Evolutionary conservation across 495 filamentous ascomycete species (phyloP).

Genomic region (Clavariopsis aquatica): DNA sequence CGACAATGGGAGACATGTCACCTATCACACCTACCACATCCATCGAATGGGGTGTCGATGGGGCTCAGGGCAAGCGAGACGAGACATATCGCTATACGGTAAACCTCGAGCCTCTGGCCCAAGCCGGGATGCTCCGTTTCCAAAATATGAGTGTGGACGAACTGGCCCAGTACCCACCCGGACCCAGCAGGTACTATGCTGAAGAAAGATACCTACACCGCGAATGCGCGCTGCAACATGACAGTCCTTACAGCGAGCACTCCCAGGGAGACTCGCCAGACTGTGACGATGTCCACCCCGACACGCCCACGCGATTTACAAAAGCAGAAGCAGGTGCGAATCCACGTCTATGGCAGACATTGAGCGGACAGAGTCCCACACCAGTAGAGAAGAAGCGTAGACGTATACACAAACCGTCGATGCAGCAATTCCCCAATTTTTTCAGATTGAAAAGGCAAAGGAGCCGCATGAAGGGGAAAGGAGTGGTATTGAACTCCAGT

Average conservation of each 20-base stretch:
- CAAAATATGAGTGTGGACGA: constrained; percentile 3
- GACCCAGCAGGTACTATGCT: constrained; percentile 6
- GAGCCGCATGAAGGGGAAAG: background rate
- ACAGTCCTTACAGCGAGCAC: background rate
- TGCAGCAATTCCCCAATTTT: constrained; percentile 5
- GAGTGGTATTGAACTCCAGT: background rate
- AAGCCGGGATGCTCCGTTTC: constrained; percentile 13
- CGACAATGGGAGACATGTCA: background rate
- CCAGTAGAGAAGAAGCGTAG: background rate
- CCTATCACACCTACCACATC: background rate
- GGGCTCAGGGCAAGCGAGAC: background rate
- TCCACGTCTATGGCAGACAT: constrained; percentile 2
- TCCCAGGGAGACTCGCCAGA: background rate
- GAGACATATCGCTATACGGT: background rate
- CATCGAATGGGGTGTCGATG: too few relatives aligned
- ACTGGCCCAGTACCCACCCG: background rate
- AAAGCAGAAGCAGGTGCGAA: constrained; percentile 17
- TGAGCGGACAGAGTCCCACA: background rate
- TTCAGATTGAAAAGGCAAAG: background rate
- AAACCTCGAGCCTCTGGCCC: background rate
- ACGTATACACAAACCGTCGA: background rate
- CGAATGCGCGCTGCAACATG: background rate
- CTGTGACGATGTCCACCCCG: background rate
- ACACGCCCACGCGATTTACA: constrained; percentile 5
- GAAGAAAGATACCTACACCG: constrained; percentile 1